phyloP scores from a whole-genome alignment of 257 asterid genomes.

The Solanum sejunctum region DNA sequence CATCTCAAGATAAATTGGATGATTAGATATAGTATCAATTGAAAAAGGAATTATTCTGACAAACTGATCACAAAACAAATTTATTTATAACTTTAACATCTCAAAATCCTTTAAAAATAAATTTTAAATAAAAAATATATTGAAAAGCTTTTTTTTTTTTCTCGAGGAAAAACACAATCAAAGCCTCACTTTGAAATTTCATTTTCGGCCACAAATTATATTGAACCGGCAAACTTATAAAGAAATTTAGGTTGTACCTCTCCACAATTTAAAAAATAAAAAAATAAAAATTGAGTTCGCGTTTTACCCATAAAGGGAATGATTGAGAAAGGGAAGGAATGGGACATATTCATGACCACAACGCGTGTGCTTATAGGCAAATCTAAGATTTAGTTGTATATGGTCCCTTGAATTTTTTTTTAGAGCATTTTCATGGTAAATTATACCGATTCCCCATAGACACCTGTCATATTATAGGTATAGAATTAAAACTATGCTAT shows the following conservation, averaged over 20 bases:
- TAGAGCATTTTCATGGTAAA: constrained; percentile 87
- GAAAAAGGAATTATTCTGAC: no score
- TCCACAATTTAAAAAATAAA: neutral
- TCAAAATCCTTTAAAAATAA: no score
- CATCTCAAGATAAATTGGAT: no score
- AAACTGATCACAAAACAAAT: no score
- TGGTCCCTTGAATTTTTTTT: constrained; percentile 83
- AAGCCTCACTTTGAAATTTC: no score
- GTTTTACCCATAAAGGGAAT: neutral
- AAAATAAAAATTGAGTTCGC: neutral
- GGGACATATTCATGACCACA: constrained; percentile 86
- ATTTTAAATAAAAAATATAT: no score
- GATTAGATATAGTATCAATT: no score
- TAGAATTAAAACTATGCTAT: neutral
- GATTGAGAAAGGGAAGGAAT: neutral
- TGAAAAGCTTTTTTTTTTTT: no score
- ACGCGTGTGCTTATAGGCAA: constrained; percentile 82
- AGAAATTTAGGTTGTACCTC: neutral
- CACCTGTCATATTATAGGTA: constrained; percentile 37
- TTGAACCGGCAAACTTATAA: neutral
- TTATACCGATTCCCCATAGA: constrained; percentile 86
- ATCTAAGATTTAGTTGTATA: constrained; percentile 79
- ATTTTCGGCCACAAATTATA: no score
- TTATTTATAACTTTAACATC: no score
- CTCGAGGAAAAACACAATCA: no score